These are phyloP conservation scores for Sugiyamaella valdiviana DNA, from an alignment of 805 yeast species.

Conservation along the genomic window DNA sequence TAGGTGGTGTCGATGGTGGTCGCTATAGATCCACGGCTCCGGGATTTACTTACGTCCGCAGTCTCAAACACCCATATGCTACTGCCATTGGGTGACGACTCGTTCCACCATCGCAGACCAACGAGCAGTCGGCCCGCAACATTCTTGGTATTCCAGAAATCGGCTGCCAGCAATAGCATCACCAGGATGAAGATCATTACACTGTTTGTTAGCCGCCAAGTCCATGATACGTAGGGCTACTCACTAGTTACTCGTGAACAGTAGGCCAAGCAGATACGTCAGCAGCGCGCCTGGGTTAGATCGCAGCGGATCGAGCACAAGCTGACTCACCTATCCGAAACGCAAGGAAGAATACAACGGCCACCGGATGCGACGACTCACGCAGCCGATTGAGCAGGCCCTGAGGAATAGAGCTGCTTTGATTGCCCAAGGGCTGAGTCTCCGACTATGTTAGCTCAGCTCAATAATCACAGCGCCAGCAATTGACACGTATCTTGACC, in stretches of 20 bases:
- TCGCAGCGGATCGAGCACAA: neutral
- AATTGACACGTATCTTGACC: neutral
- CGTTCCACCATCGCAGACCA: constrained; percentile 95
- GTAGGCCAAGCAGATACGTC: constrained; percentile 63
- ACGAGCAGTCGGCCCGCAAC: constrained; percentile 85
- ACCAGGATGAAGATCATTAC: constrained; percentile 74
- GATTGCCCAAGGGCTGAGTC: constrained; percentile 4
- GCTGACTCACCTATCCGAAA: constrained; percentile 45
- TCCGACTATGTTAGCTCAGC: constrained; percentile 3
- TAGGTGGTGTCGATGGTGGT: neutral
- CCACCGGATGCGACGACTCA: constrained; percentile 81
- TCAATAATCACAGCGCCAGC: neutral
- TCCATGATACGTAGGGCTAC: constrained; percentile 9
- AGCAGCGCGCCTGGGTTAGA: constrained; percentile 43
- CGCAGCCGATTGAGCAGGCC: constrained; percentile 44
- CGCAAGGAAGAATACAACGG: constrained; percentile 55
- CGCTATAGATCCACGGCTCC: neutral
- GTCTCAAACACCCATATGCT: constrained; percentile 85
- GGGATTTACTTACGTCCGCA: constrained; percentile 44
- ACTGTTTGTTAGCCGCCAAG: constrained; percentile 20
- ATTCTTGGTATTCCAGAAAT: constrained; percentile 91
- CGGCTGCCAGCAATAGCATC: constrained; percentile 73
- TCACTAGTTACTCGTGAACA: constrained; percentile 56
- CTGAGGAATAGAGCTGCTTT: constrained; percentile 8
- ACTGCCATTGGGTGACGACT: constrained; percentile 56